These are phyloP conservation scores for Pythium phragmiticola DNA, from an alignment of 352 stramenopile species.

Conservation along the genomic window DNA sequence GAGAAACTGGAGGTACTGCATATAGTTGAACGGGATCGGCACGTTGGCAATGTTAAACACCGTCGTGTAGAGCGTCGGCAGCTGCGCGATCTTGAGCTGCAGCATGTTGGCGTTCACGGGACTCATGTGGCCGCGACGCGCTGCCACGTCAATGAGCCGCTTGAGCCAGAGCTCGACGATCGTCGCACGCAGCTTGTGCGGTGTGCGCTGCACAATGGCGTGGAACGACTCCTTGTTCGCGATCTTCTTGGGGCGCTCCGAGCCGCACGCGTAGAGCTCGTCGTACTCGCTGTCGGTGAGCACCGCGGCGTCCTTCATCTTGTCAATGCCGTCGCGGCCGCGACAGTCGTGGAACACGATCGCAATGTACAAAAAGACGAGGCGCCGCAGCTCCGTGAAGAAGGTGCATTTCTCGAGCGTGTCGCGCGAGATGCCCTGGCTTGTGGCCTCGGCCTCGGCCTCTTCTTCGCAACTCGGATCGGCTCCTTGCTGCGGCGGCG, in stretches of 20 bases:
- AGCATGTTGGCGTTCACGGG: slow-evolving; percentile 54
- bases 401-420: slow-evolving; percentile 77
- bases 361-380: slow-evolving; percentile 83
- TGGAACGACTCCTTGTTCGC: slow-evolving; percentile 52
- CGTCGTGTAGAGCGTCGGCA: slow-evolving; percentile 74
- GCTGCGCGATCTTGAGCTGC: slow-evolving; percentile 62
- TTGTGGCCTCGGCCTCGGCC: slow-evolving; percentile 12
- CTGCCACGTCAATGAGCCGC: slow-evolving; percentile 63
- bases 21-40: slow-evolving; percentile 87
- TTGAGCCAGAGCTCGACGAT: slow-evolving; percentile 84
- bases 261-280: slow-evolving; percentile 68
- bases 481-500: slow-evolving; percentile 2
- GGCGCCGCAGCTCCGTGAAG: slow-evolving; percentile 66
- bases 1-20: slow-evolving; percentile 76
- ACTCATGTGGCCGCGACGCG: slow-evolving; percentile 57
- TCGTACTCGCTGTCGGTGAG: slow-evolving; percentile 67
- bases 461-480: slow-evolving; percentile 23
- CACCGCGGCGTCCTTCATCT: slow-evolving; percentile 53
- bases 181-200: slow-evolving; percentile 68
- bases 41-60: slow-evolving; percentile 87
- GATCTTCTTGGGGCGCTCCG: slow-evolving; percentile 46
- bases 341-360: slow-evolving; percentile 82
- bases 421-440: slow-evolving; percentile 42
- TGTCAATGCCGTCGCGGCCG: slow-evolving; percentile 65
- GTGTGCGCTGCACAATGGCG: slow-evolving; percentile 56